A percentile compares a stretch with the other conserved stretches of the same genome.
These are phyloP conservation scores for Ganoderma lingzhi DNA, from an alignment of 1,284 basidiomycete species.

Conservation along the genomic window DNA sequence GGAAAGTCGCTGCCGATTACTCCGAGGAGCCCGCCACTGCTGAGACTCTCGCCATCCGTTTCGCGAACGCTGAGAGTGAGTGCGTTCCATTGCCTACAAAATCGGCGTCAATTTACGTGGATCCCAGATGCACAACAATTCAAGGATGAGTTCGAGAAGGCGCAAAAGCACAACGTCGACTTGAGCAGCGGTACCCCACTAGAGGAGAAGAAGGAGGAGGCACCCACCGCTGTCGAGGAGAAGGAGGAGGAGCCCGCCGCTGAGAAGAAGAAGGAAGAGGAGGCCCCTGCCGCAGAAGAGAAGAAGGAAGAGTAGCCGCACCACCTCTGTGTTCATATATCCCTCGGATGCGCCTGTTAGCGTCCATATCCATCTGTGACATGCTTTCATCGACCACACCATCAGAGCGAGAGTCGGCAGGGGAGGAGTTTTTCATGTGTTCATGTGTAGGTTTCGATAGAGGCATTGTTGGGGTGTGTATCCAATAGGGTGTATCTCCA, in stretches of 20 bases:
- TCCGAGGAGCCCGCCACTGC: conserved; percentile 89
- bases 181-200: conserved; percentile 41
- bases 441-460: conserved; percentile 29
- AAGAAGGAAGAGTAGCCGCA: conserved; percentile 42
- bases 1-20: conserved; percentile 96
- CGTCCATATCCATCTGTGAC: conserved; percentile 27
- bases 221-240: conserved; percentile 25
- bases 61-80: conserved; percentile 97
- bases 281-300: conserved; percentile 34
- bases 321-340: conserved; percentile 24
- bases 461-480: conserved; percentile 26
- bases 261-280: conserved; percentile 38
- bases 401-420: conserved; percentile 12
- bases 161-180: conserved; percentile 75
- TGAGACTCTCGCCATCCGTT: conserved; percentile 98
- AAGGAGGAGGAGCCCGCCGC: conserved; percentile 34
- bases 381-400: conserved; percentile 15
- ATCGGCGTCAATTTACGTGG: not conserved
- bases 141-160: conserved; percentile 88
- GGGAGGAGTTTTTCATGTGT: conserved; percentile 17
- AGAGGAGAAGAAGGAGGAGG: conserved; percentile 35
- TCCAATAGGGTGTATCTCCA: conserved; percentile 29
- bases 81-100: conserved; percentile 26
- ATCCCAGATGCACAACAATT: conserved; percentile 84
- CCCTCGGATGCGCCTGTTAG: conserved; percentile 11